These are phyloP conservation scores for Vitis hybrid DNA, from an alignment of 177 flowering plant genomes.

Conservation along the genomic window DNA sequence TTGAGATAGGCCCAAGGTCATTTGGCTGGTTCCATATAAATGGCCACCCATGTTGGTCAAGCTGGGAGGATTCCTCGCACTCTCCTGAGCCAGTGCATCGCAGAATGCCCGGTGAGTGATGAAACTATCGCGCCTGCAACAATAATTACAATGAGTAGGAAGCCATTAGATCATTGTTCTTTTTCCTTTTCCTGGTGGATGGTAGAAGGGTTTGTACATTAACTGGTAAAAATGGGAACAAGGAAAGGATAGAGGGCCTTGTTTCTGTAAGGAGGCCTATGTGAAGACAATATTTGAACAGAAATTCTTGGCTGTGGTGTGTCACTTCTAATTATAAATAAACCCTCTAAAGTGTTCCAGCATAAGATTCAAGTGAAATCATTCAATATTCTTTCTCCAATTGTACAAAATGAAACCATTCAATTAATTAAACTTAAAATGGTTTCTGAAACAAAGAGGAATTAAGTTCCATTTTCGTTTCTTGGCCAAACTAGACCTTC, in stretches of 20 bases:
- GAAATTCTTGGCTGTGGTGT: not conserved
- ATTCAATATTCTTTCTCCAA: no score
- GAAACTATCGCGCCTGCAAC: constrained; percentile 66
- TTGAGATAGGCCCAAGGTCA: constrained; percentile 46
- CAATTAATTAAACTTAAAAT: no score
- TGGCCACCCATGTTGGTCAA: constrained; percentile 50
- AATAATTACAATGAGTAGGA: constrained; percentile 2
- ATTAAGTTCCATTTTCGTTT: no score
- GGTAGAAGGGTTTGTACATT: not conserved
- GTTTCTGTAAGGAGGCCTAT: no score
- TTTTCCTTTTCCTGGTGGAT: no score
- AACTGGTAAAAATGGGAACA: not conserved
- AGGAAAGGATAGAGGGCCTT: not conserved
- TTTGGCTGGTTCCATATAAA: constrained; percentile 44
- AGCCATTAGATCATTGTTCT: not conserved
- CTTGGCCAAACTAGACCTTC: no score
- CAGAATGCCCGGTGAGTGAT: constrained; percentile 94
- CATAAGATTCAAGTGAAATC: no score
- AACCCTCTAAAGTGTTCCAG: no score
- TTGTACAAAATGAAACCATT: no score
- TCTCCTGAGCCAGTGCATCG: constrained; percentile 88
- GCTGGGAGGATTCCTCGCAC: constrained; percentile 58
- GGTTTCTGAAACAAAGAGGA: no score
- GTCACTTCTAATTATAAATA: no score
- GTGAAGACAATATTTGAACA: not conserved